Evolutionary conservation across 306 rosid genomes (phyloP), one percentile per base, ranked within the genome.

Genomic region (Quercus aquifolioides): DNA sequence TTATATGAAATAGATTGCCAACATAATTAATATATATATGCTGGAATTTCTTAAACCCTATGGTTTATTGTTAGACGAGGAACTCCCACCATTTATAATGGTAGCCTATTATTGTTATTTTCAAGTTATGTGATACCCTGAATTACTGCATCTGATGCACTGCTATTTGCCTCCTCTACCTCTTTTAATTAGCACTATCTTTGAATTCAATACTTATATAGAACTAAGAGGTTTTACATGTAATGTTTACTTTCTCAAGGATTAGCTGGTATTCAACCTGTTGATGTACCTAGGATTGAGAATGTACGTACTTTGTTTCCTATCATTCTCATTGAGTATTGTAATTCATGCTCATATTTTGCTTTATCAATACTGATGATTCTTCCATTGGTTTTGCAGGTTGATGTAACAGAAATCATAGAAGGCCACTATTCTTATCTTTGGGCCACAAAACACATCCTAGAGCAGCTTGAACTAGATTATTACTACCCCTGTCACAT

Each of bases 231-330:
- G 56, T 84, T 79, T 69, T 19, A 38, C 52, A 14, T 78, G 79
- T 52, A 62, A 90, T 87, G 96, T 75, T 85, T 91, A 68, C 88
- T 91, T 68, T 75, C 87, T 57, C 80, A 76, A 80, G 96, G 96
- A 81, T 85, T 86, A 81, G 92, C 93, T 71, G 93, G 96, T 81
- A 85, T 89, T 86, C 92, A 91, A 83, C 84, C 93, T 18, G 90
- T 89, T 76, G 82, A 88, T 54, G 18, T 81, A 85, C 87, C 86
- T 4, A 92, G 89, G 57, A 26, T 89, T 78, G 90, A 91, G 83
- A 89, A 91, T 84, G 96, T 86, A 81, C 78, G 88, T 60, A 59
- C 52, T 73, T 62, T 59, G 52, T 46, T 56, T 75, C 60, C 59
- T 52, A 25, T 19, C 4, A 13, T 79, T 51, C 38, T 51, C 31